Conservation (phyloP, 2,329 filamentous ascomycete species). For the Phoma sp. region DNA sequence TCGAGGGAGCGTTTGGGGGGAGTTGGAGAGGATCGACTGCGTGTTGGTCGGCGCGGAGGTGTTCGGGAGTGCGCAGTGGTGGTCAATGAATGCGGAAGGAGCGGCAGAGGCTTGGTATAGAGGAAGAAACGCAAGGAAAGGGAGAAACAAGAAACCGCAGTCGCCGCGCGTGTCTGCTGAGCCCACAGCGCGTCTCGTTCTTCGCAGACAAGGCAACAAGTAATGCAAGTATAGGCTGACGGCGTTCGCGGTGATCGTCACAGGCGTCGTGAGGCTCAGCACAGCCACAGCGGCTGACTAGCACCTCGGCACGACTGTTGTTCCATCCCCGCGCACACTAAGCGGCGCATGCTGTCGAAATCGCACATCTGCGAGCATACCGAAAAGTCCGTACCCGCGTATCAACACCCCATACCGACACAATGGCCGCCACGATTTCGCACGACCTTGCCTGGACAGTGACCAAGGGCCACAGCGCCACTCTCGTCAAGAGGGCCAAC, state of each 20-base stretch:
- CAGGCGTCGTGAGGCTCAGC: conserved; percentile 3
- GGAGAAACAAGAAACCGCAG: conserved; percentile 4
- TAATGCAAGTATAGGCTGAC: conserved; percentile 6
- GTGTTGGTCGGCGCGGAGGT: conserved; percentile 17
- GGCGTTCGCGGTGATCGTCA: conserved; percentile 25
- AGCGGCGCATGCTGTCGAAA: conserved; percentile 23
- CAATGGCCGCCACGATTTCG: conserved; percentile 72
- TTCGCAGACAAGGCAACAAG: not conserved
- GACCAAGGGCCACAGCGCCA: conserved; percentile 86
- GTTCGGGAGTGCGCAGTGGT: conserved; percentile 22
- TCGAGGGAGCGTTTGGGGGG: conserved; percentile 5
- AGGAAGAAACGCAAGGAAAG: conserved; percentile 12
- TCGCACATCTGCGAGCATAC: conserved; percentile 6
- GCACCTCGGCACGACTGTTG: conserved; percentile 18
- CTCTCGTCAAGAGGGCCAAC: conserved; percentile 88
- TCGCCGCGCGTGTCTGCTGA: conserved; percentile 2
- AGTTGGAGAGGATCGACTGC: conserved; percentile 7
- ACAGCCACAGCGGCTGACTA: conserved; percentile 9
- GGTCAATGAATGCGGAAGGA: conserved; percentile 11
- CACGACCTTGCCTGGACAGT: conserved; percentile 94
- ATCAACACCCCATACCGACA: conserved; percentile 41
- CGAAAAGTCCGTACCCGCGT: conserved; percentile 30
- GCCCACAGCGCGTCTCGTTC: conserved; percentile 12
- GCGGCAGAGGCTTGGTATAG: conserved; percentile 7
- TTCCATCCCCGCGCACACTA: conserved; percentile 36